Evolutionary conservation across 805 yeast genomes (phyloP), one percentile per base, ranked within the genome.

Genomic region (Lachancea mirantina): DNA sequence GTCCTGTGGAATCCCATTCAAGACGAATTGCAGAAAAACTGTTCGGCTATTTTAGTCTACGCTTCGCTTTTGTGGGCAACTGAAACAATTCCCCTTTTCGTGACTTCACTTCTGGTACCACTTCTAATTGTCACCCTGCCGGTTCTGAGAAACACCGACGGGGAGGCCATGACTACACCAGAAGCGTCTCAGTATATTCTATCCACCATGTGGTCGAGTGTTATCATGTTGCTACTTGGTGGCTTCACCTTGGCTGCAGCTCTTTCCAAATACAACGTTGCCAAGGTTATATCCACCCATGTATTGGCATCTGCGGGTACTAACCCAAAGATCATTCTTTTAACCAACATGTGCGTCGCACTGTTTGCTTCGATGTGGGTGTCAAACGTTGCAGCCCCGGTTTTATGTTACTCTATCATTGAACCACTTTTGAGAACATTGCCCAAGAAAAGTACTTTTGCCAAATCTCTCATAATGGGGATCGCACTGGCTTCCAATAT

Each of bases 241-340:
- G 98, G 98, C 1, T 89, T 89, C 60, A 80, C 96, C 0, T 63
- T 89, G 36, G 97, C 98, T 8, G 96, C 95, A 10, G 96, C 95
- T 0, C 65, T 89, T 36, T 84, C 95, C 28, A 89, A 88, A 59
- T 84, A 83, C 62, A 80, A 85, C 51, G 74, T 89, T 39, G 96
- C 96, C 34, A 85, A 82, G 52, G 70, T 80, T 15, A 66, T 88
- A 18, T 87, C 96, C 4, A 84, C 95, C 0, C 74, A 74, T 58
- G 78, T 89, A 38, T 64, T 92, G 36, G 74, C 87, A 2, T 70
- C 73, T 30, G 94, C 95, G 2, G 96, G 96, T 8, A 82, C 89
- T 4, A 76, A 78, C 42, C 97, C 97, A 8, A 70, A 79, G 20
- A 68, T 73, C 23, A 79, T 89, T 14, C 62, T 88, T 21, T 59